Conservation (phyloP, 176 grass and related monocot species). For the Urochloa ruziziensis region DNA sequence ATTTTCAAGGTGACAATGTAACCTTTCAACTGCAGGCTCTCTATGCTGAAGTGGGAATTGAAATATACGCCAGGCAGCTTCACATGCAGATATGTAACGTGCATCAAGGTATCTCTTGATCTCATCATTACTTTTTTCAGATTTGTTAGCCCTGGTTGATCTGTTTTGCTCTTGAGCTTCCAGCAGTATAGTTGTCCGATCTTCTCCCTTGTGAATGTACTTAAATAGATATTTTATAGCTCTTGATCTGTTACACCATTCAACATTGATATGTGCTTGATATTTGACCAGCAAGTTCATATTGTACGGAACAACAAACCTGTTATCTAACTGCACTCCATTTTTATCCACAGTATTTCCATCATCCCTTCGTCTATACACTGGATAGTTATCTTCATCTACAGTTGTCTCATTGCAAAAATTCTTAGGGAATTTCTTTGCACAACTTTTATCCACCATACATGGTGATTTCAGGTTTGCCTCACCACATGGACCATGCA, state of each 20-base stretch:
- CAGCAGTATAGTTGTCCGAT: too few relatives aligned
- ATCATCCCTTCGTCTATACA: slow-evolving; percentile 30
- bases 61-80: slow-evolving; percentile 22
- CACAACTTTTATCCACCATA: slow-evolving; percentile 21
- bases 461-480: slow-evolving; percentile 9
- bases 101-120: slow-evolving; percentile 29
- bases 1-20: slow-evolving; percentile 22
- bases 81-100: slow-evolving; percentile 29
- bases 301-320: slow-evolving; percentile 24
- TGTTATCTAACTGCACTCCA: slow-evolving; percentile 5
- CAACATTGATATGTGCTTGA: slow-evolving; percentile 30
- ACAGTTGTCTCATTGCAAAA: neutral
- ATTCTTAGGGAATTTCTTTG: slow-evolving; percentile 27
- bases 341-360: neutral
- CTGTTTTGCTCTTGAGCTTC: too few relatives aligned
- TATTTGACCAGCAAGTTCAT: slow-evolving; percentile 20
- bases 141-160: neutral
- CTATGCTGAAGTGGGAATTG: slow-evolving; percentile 37
- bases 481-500: slow-evolving; percentile 25
- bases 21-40: slow-evolving; percentile 10
- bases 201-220: slow-evolving; percentile 36
- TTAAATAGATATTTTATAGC: slow-evolving; percentile 46
- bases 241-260: slow-evolving; percentile 28
- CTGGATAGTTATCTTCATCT: slow-evolving; percentile 20
- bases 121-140: slow-evolving; percentile 20